These are phyloP conservation scores for Stentor roeselii DNA, from an alignment of 73 alveolate genomes.

Conservation along the genomic window DNA sequence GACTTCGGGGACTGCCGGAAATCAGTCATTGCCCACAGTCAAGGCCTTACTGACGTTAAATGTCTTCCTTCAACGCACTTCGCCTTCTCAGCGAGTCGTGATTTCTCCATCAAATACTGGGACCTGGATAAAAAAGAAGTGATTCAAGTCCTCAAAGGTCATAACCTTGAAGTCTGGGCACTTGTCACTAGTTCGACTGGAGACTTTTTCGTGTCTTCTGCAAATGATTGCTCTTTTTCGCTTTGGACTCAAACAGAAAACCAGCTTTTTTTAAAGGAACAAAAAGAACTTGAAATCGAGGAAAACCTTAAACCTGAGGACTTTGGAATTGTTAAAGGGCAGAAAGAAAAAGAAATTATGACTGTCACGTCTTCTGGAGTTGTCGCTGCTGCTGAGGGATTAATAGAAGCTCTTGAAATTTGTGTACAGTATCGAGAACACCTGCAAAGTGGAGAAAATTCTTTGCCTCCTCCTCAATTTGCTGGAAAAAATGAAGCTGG, in stretches of 20 bases:
- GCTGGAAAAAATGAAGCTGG: conserved; percentile 72
- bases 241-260: conserved; percentile 78
- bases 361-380: conserved; percentile 69
- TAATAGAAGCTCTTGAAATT: conserved; percentile 79
- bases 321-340: conserved; percentile 53
- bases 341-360: conserved; percentile 52
- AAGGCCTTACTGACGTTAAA: conserved; percentile 74
- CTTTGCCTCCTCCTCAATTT: conserved; percentile 17
- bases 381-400: conserved; percentile 78
- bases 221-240: conserved; percentile 73
- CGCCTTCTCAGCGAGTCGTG: conserved; percentile 81
- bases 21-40: conserved; percentile 81
- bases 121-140: conserved; percentile 87
- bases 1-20: conserved; percentile 95
- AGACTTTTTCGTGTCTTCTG: conserved; percentile 68
- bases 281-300: conserved; percentile 76
- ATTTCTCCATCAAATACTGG: conserved; percentile 71
- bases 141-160: conserved; percentile 68
- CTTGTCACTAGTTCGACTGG: conserved; percentile 77
- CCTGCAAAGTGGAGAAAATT: conserved; percentile 32
- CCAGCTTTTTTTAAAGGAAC: conserved; percentile 73
- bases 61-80: conserved; percentile 89
- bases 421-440: conserved; percentile 73
- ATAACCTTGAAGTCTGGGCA: conserved; percentile 73
- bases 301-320: conserved; percentile 75